Base-by-base conservation (phyloP, 768 basidiomycete species). In the Termitomyces sp. region DNA sequence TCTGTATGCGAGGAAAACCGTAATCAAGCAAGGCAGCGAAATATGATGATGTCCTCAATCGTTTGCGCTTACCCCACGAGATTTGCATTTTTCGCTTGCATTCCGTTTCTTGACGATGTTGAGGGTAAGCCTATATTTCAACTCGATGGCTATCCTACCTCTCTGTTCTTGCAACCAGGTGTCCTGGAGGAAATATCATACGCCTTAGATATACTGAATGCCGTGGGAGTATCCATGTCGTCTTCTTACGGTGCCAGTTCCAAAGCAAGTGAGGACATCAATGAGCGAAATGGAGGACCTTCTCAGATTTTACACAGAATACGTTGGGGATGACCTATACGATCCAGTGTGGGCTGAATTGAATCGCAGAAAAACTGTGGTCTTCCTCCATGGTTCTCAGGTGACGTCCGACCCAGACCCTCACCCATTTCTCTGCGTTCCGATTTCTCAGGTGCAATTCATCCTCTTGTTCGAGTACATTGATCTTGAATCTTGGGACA, bases 351-450 rank as follows among this genome's bases (percentile, higher is more conserved):
- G 88, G 89, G 76, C 77, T n/a, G 88, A 87, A 65, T 77, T 92
- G 32, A 62, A 90, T 67, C 74, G 70, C 56, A 79, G 89, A 38
- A 66, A 72, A 8, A 80, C 84, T 2, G 79, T 85, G 32, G 85
- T 90, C 20, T 89, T 91, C 67, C 74, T 92, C 23, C 89, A 92
- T 69, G 88, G 89, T 35, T 78, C 83, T 33, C 87, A 89, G 67
- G 79, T 79, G 5, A 80, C 85, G 5, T 84, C 86, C 10, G 82
- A 85, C 3, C 83, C 87, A 13, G 79, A 77, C 58, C 88, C 88
- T 2, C 82, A 89, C 61, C 73, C 79, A 7, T 79, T 76, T 56
- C 78, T 91, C 13, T 88, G 89, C 23, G 66, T 91, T 41, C 89
- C 89, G 14, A 77, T 89, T 54, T 79, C 79, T 14, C 88, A 90